Conservation (phyloP, 257 asterid species). For the Solanum megistacrolobum region DNA sequence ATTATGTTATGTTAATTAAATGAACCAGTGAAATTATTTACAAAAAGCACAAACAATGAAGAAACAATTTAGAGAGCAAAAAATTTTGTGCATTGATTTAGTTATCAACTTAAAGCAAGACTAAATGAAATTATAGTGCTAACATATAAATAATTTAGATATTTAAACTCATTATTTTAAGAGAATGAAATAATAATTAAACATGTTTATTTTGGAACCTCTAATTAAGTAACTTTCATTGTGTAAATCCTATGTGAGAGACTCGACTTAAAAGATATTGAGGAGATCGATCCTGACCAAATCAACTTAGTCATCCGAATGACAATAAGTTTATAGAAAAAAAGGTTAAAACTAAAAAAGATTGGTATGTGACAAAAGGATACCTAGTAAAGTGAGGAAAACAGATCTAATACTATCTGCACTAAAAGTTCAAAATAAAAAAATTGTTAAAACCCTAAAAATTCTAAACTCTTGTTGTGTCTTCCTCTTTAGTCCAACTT, state of each 20-base stretch:
- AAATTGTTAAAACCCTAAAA: neutral
- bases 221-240: rapidly evolving
- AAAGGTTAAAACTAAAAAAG: neutral
- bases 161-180: neutral
- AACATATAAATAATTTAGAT: neutral
- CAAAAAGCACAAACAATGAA: neutral
- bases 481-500: neutral
- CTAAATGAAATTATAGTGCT: neutral
- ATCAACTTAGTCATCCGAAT: neutral
- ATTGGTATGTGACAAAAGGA: neutral
- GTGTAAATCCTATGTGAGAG: neutral
- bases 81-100: neutral
- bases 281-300: rapidly evolving
- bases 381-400: neutral
- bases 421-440: neutral
- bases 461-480: neutral
- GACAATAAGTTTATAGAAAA: neutral
- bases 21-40: neutral
- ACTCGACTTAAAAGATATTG: neutral
- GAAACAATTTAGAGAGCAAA: neutral
- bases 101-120: neutral
- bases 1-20: neutral
- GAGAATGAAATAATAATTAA: neutral
- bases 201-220: neutral
- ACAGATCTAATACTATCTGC: neutral